These are phyloP conservation scores for Camellia japonica DNA, from an alignment of 148 eudicot species.

Conservation along the genomic window DNA sequence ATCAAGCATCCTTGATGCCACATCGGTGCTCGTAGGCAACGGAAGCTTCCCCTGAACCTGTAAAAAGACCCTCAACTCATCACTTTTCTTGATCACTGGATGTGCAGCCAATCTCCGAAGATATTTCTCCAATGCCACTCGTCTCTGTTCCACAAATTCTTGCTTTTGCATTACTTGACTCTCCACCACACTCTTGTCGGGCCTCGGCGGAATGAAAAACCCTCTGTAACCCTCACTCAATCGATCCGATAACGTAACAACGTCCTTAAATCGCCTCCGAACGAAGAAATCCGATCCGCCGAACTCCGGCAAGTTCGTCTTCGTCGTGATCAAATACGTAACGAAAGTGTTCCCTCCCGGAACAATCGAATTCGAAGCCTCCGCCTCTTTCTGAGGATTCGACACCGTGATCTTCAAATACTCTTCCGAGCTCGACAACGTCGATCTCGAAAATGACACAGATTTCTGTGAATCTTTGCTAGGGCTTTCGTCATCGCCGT, in stretches of 20 bases:
- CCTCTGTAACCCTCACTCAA: slow-evolving; percentile 74
- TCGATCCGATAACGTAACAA: slow-evolving; percentile 79
- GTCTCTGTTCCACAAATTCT: slow-evolving; percentile 90
- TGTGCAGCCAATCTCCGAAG: slow-evolving; percentile 65
- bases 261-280: slow-evolving; percentile 78
- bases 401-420: slow-evolving; percentile 59
- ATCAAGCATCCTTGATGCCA: slow-evolving; percentile 79
- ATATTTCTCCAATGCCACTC: slow-evolving; percentile 74
- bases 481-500: slow-evolving; percentile 35
- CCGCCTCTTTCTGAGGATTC: slow-evolving; percentile 75
- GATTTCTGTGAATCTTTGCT: slow-evolving; percentile 16
- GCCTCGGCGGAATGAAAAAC: slow-evolving; percentile 75
- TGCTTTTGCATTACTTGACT: slow-evolving; percentile 97
- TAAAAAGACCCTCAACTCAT: slow-evolving; percentile 86
- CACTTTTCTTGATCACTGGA: slow-evolving; percentile 68
- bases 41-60: slow-evolving; percentile 86
- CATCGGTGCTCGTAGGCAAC: slow-evolving; percentile 58
- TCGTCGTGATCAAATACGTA: slow-evolving; percentile 66
- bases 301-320: slow-evolving; percentile 57
- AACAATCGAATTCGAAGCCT: slow-evolving; percentile 62
- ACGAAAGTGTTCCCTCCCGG: slow-evolving; percentile 67
- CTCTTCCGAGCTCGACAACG: slow-evolving; percentile 31
- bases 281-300: slow-evolving; percentile 60
- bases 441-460: slow-evolving; percentile 17
- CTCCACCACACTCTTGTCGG: slow-evolving; percentile 82